These are phyloP conservation scores for Phytophthora pseudosyringae DNA, from an alignment of 352 stramenopile genomes.

Conservation along the genomic window DNA sequence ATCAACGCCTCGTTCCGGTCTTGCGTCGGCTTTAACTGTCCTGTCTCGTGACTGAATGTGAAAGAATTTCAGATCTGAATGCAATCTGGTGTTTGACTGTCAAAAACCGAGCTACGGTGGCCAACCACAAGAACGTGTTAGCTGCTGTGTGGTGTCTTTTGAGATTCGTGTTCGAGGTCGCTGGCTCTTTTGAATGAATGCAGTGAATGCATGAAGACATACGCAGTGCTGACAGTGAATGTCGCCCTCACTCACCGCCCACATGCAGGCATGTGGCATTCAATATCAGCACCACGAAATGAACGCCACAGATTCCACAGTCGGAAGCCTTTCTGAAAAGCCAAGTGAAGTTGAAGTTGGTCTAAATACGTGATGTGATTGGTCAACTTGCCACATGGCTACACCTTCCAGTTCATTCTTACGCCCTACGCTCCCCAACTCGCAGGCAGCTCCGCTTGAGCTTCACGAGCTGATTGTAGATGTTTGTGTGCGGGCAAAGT, in stretches of 20 bases:
- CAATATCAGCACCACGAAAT: conserved; percentile 1
- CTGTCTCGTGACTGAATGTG: conserved; percentile 35
- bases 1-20: conserved; percentile 18
- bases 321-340: neutral
- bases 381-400: conserved; percentile 4
- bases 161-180: conserved; percentile 2
- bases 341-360: conserved; percentile 20
- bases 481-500: conserved; percentile 62
- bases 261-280: neutral
- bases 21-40: conserved; percentile 14
- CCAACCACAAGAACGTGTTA: conserved; percentile 31
- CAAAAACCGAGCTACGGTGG: neutral
- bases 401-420: conserved; percentile 7
- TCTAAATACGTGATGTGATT: conserved; percentile 12
- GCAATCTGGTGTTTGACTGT: conserved; percentile 12
- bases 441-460: conserved; percentile 67
- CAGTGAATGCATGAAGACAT: conserved; percentile 20
- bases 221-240: conserved; percentile 10
- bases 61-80: conserved; percentile 6
- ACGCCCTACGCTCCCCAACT: neutral
- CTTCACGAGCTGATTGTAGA: conserved; percentile 79
- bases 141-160: neutral
- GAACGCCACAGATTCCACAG: neutral
- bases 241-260: neutral
- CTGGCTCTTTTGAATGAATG: neutral